These are phyloP conservation scores for Dryas octopetala DNA, from an alignment of 306 rosid genomes.

Conservation along the genomic window DNA sequence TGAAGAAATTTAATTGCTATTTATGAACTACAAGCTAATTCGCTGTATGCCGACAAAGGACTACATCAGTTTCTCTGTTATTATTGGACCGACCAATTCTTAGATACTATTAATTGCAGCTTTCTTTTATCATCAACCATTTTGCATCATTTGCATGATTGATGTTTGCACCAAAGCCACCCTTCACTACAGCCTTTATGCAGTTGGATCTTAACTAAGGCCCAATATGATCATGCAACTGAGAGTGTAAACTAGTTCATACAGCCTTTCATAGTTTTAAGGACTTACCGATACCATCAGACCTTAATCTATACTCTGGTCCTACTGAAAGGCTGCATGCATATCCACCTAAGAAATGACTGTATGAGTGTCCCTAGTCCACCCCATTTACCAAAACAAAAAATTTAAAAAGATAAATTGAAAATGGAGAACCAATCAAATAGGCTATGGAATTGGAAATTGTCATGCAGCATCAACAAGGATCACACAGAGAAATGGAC, in stretches of 20 bases:
- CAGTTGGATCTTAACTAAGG: too few relatives aligned
- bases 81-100: slow-evolving; percentile 9
- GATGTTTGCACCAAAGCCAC: background rate
- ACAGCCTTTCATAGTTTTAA: too few relatives aligned
- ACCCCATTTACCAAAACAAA: background rate
- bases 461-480: background rate
- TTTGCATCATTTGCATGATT: background rate
- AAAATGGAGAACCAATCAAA: too few relatives aligned
- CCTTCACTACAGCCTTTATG: too few relatives aligned
- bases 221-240: too few relatives aligned
- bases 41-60: background rate
- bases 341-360: too few relatives aligned
- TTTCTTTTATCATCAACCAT: background rate
- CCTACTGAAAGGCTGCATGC: too few relatives aligned
- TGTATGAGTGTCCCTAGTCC: too few relatives aligned
- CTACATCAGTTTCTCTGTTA: background rate
- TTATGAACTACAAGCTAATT: background rate
- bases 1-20: too few relatives aligned
- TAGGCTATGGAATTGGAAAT: background rate
- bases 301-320: background rate
- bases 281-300: too few relatives aligned
- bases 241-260: too few relatives aligned
- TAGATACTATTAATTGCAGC: background rate
- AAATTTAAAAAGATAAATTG: too few relatives aligned
- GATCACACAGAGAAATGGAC: background rate